Percentiles rank a stretch among this genome's conserved stretches.
Conservation (phyloP, 1,284 basidiomycete genomes). For the Ceratobasidium sp. region DNA sequence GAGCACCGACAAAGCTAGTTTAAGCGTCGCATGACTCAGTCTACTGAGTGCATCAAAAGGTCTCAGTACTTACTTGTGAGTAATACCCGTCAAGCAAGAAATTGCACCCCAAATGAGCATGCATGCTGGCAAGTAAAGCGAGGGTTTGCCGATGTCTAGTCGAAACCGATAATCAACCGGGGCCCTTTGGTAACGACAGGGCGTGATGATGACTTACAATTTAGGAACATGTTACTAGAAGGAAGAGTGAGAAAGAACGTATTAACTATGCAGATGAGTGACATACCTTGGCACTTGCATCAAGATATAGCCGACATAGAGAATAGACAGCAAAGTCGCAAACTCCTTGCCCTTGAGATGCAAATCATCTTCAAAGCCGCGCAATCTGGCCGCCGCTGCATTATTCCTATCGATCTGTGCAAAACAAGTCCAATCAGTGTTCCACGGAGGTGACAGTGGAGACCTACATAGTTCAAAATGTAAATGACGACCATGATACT, state of each 20-base stretch:
- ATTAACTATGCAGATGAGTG: conserved; percentile 11
- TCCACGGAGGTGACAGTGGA: not conserved
- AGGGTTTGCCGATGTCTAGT: conserved; percentile 64
- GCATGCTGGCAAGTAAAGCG: conserved; percentile 70
- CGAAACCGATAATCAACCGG: conserved; percentile 12
- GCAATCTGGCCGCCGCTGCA: conserved; percentile 49
- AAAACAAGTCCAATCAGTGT: not conserved
- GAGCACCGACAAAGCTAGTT: conserved; percentile 69
- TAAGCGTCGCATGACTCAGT: not conserved
- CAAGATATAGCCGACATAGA: conserved; percentile 78
- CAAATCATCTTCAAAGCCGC: conserved; percentile 74
- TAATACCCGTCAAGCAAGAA: conserved; percentile 66
- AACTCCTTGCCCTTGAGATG: conserved; percentile 68
- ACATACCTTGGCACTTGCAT: conserved; percentile 79
- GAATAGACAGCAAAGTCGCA: conserved; percentile 70
- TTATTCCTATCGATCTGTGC: conserved; percentile 45
- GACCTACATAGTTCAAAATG: conserved; percentile 38
- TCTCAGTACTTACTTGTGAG: conserved; percentile 56
- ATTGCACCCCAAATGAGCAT: conserved; percentile 75
- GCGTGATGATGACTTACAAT: conserved; percentile 50
- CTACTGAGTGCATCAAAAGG: not conserved
- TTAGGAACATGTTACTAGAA: conserved; percentile 71
- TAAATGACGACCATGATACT: conserved; percentile 43
- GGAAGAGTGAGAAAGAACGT: conserved; percentile 32
- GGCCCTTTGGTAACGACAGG: not conserved